Percentiles rank a stretch among this genome's conserved stretches.
Conservation (phyloP, 2,329 filamentous ascomycete species). For the Hypoxylon rubiginosum region DNA sequence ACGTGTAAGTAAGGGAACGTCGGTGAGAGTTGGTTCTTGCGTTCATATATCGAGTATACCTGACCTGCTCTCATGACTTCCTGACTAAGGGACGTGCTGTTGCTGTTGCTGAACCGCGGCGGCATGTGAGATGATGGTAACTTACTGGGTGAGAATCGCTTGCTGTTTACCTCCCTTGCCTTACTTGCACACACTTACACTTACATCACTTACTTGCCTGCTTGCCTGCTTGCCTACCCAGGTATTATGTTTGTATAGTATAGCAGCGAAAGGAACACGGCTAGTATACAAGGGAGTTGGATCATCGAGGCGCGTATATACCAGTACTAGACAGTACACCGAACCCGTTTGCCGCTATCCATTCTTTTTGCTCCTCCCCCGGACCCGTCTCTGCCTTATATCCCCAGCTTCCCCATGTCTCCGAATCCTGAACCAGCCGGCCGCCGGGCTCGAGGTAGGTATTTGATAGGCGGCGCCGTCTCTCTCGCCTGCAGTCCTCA, state of each 20-base stretch:
- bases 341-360: slow-evolving; percentile 17
- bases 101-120: not conserved
- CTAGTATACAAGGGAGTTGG: not conserved
- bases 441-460: slow-evolving; percentile 14
- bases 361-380: slow-evolving; percentile 37
- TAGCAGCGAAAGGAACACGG: not conserved
- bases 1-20: not conserved
- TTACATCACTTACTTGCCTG: not conserved
- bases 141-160: not conserved
- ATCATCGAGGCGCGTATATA: not conserved
- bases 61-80: not conserved
- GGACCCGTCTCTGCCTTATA: slow-evolving; percentile 21
- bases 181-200: not conserved
- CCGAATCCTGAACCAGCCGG: not conserved
- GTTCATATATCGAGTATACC: not conserved
- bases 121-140: not conserved
- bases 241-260: not conserved
- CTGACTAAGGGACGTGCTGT: not conserved
- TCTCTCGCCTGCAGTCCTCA: slow-evolving; percentile 11
- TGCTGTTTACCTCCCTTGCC: not conserved
- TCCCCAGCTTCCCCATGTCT: slow-evolving; percentile 28
- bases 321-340: not conserved
- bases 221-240: not conserved
- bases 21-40: not conserved
- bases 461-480: slow-evolving; percentile 26